Base-by-base conservation (phyloP, 2,329 filamentous ascomycete genomes). In the Trichophyton verrucosum region DNA sequence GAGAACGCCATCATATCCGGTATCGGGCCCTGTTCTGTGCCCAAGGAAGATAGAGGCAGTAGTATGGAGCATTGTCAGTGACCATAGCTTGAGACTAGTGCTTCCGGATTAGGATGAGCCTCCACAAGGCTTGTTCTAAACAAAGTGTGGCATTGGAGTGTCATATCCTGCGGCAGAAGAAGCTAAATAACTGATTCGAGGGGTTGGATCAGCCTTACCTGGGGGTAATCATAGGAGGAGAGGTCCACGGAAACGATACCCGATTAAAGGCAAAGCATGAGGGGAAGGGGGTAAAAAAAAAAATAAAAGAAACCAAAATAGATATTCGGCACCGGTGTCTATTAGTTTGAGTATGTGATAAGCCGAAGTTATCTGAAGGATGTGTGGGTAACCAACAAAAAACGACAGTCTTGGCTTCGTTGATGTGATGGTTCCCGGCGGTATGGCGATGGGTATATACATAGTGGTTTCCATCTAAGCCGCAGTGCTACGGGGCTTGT, bases 101-200 rank as follows among this genome's bases (percentile, higher is more conserved):
- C 51, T 55, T 55, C 51, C 51, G 51, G 51, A 55, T 55, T 55
- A 55, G 51, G 51, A 55, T 15, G 2, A 33, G 51, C 27, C 51
- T 27, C 15, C 51, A 7, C n/a, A 20, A 55, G 24, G 51, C 51
- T 55, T 55, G 51, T 55, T 15, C 30, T 36, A 17, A 55, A 55
- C 51, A 55, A 55, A 55, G 51, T 55, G 51, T 55, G 47, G 51
- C 27, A 55, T 55, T 55, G 51, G 27, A n/a, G 51, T 55, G 15
- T 55, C 51, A 55, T 11, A 55, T 33, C 9, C 24, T 55, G 51
- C 51, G 30, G 27, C 1, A 55, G 30, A 20, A 20, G 24, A 15
- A 55, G 15, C 30, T 55, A 36, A 27, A 2, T 55, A 36, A 27
- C 7, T 55, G 51, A 9, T 15, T 55, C 7, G 51, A 36, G 24